These are phyloP conservation scores for Chrysophaeum taylorii DNA, from an alignment of 352 stramenopile genomes.

Conservation along the genomic window DNA sequence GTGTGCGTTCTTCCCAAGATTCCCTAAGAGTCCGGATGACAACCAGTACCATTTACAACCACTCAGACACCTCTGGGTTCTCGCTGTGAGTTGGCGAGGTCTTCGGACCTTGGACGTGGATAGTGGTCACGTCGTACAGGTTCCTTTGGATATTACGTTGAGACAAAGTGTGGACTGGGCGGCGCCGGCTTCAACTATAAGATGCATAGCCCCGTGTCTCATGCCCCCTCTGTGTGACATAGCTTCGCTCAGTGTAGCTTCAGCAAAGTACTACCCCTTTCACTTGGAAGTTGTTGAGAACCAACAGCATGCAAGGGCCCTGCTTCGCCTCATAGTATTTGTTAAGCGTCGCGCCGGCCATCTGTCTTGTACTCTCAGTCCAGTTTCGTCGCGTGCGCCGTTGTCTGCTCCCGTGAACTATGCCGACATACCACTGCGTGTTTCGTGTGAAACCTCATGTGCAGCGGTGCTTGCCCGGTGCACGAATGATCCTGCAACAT, in stretches of 20 bases:
- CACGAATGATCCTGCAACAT: not conserved
- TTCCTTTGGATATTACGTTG: constrained; percentile 46
- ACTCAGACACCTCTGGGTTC: constrained; percentile 71
- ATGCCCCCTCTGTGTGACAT: constrained; percentile 32
- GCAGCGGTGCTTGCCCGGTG: too few species aligned
- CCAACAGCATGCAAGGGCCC: not conserved
- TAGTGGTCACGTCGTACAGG: constrained; percentile 45
- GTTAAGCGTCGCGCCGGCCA: constrained; percentile 6
- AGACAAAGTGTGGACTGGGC: constrained; percentile 5
- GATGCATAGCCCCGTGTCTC: constrained; percentile 32
- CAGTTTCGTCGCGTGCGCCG: not conserved
- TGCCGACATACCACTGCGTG: too few species aligned
- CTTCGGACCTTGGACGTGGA: constrained; percentile 58
- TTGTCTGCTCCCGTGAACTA: not conserved
- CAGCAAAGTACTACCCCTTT: constrained; percentile 48
- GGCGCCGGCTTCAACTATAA: not conserved
- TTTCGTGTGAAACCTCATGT: too few species aligned
- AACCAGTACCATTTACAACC: constrained; percentile 80
- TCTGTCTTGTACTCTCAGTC: not conserved
- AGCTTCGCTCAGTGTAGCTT: constrained; percentile 15
- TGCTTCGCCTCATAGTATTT: not conserved
- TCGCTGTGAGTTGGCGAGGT: constrained; percentile 50
- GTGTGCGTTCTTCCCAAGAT: constrained; percentile 83
- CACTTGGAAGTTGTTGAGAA: constrained; percentile 29
- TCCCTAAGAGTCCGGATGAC: constrained; percentile 75